A percentile compares a stretch with the other conserved stretches of the same genome.
phyloP scores from a whole-genome alignment of 176 grass and related monocot species.

The Avena sativa region DNA sequence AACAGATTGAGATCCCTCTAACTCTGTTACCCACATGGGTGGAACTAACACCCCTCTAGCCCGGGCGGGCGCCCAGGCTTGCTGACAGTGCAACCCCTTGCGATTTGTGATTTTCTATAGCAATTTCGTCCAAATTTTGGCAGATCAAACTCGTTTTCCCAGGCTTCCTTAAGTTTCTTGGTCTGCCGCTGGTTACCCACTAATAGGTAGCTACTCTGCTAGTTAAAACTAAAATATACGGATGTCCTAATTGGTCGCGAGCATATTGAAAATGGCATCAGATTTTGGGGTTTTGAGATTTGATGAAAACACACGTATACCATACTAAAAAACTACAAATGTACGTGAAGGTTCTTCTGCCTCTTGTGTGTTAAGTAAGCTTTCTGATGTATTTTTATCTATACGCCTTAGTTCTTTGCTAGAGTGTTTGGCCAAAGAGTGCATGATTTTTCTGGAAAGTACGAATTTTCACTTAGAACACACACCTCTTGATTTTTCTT shows the following conservation, averaged over 20 bases:
- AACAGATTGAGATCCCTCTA: not conserved
- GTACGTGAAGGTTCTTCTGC: not conserved
- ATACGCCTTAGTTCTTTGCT: not conserved
- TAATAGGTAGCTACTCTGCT: not conserved
- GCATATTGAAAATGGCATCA: slow-evolving; percentile 9
- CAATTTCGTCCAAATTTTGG: too few species aligned
- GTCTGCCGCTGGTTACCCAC: not conserved
- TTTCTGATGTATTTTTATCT: slow-evolving; percentile 15
- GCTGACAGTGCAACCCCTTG: too few species aligned
- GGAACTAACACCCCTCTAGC: too few species aligned
- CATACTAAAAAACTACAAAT: slow-evolving; percentile 12
- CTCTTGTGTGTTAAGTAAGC: not conserved
- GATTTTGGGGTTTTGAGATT: slow-evolving; percentile 25
- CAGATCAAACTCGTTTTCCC: too few species aligned
- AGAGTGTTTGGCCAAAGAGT: not conserved
- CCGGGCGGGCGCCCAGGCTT: too few species aligned
- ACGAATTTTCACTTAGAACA: not conserved
- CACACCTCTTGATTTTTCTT: slow-evolving; percentile 9
- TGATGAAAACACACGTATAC: not conserved
- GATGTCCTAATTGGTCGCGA: slow-evolving; percentile 4
- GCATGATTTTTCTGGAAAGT: slow-evolving; percentile 11
- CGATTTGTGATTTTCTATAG: too few species aligned
- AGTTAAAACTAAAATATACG: slow-evolving; percentile 1
- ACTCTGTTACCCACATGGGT: not conserved
- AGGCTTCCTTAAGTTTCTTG: too few species aligned